These are phyloP conservation scores for Cercospora beticola DNA, from an alignment of 2,329 filamentous ascomycete species.

Conservation along the genomic window DNA sequence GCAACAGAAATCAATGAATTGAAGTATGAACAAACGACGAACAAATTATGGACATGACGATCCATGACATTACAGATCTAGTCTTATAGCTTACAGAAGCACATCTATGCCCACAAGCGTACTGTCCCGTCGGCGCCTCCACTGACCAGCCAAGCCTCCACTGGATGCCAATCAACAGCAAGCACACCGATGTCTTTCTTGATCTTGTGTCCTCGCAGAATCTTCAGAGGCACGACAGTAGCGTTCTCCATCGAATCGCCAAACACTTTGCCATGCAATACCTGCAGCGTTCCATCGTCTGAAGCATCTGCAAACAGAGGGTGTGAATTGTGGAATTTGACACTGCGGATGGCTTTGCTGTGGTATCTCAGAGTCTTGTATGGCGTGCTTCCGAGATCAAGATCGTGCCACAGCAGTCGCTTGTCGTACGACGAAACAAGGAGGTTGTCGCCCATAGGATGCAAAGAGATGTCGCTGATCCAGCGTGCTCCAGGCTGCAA, in stretches of 20 bases:
- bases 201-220: slow-evolving; percentile 85
- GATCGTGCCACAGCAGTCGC: slow-evolving; percentile 91
- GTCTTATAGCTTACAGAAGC: neutral
- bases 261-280: slow-evolving; percentile 96
- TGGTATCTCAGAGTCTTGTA: slow-evolving; percentile 98
- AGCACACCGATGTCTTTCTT: slow-evolving; percentile 83
- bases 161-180: slow-evolving; percentile 94
- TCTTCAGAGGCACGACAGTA: slow-evolving; percentile 93
- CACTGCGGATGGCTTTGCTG: slow-evolving; percentile 82
- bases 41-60: neutral
- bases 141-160: slow-evolving; percentile 90
- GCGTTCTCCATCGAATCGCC: slow-evolving; percentile 95
- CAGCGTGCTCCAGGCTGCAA: slow-evolving; percentile 89
- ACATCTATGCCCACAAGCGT: slow-evolving; percentile 68
- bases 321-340: slow-evolving; percentile 74
- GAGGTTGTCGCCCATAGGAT: slow-evolving; percentile 89
- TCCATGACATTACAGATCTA: neutral
- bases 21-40: neutral
- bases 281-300: slow-evolving; percentile 90
- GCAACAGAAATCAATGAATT: neutral
- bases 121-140: slow-evolving; percentile 92
- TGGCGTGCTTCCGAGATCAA: slow-evolving; percentile 83
- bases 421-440: slow-evolving; percentile 95
- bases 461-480: slow-evolving; percentile 93
- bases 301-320: slow-evolving; percentile 93